Evolutionary conservation across 345 rosid genomes (phyloP).

Genomic region (Ceriops zippeliana): DNA sequence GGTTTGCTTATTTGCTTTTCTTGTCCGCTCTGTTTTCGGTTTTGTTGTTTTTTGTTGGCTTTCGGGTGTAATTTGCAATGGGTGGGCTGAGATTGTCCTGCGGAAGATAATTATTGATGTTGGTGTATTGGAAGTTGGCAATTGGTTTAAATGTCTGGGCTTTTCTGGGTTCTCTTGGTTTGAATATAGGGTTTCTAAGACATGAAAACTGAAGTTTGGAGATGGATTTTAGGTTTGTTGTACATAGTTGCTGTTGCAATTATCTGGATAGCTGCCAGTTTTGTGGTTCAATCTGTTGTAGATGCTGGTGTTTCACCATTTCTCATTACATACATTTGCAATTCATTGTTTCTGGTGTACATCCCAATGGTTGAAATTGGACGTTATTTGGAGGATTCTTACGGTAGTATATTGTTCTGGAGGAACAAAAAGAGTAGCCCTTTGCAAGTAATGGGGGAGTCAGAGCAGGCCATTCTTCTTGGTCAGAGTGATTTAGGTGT

Average conservation of each 20-base stretch:
- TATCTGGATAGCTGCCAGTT: conserved; percentile 95
- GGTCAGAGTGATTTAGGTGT: conserved; percentile 35
- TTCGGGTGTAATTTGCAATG: too few relatives aligned
- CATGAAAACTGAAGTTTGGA: conserved; percentile 59
- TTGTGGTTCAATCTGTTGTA: conserved; percentile 87
- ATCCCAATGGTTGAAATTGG: conserved; percentile 74
- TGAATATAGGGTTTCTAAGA: conserved; percentile 24
- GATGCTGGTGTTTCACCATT: conserved; percentile 91
- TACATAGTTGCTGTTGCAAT: conserved; percentile 80
- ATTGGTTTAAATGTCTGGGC: conserved; percentile 16
- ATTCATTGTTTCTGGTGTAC: conserved; percentile 76
- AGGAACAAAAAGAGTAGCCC: conserved; percentile 37
- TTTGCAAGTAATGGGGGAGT: conserved; percentile 44
- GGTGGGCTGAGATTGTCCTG: too few relatives aligned
- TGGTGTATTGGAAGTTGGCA: not conserved
- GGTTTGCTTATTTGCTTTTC: too few relatives aligned
- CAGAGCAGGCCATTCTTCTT: conserved; percentile 72
- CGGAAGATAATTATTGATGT: not conserved
- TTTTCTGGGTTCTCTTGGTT: conserved; percentile 6
- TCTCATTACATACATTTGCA: conserved; percentile 88
- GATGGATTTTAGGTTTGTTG: conserved; percentile 69
- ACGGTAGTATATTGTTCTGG: conserved; percentile 68
- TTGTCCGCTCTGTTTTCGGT: too few relatives aligned
- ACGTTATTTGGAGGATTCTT: conserved; percentile 63
- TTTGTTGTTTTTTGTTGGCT: too few relatives aligned